Conservation (phyloP, 441 rosid species). For the Croton laevigatus region DNA sequence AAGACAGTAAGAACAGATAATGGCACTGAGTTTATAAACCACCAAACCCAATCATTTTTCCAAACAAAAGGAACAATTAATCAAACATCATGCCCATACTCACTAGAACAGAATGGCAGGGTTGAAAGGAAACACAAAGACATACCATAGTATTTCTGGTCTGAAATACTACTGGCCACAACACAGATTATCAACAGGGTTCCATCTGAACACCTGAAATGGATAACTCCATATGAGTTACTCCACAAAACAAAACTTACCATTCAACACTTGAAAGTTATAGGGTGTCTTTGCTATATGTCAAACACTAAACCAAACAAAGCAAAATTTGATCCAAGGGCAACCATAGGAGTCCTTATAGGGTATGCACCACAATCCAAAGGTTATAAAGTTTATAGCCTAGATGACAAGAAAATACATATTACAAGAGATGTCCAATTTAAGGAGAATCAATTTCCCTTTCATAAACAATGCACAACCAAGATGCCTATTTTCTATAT, state of each 20-base stretch:
- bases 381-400: too few relatives aligned
- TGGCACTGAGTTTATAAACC: not conserved
- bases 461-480: too few relatives aligned
- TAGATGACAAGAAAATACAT: too few relatives aligned
- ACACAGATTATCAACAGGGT: not conserved
- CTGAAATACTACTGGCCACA: too few relatives aligned
- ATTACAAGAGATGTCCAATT: too few relatives aligned
- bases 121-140: not conserved
- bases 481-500: too few relatives aligned
- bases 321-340: not conserved
- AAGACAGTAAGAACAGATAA: not conserved
- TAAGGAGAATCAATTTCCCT: too few relatives aligned
- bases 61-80: not conserved
- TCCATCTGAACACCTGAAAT: not conserved
- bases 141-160: not conserved
- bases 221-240: not conserved
- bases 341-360: not conserved
- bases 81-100: not conserved
- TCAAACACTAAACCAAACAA: too few relatives aligned
- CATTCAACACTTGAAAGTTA: not conserved
- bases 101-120: not conserved
- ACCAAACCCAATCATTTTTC: not conserved
- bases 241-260: not conserved
- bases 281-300: not conserved
- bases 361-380: not conserved